Percentiles rank a stretch among this genome's conserved stretches.
These are phyloP conservation scores for Saprolegnia diclina DNA, from an alignment of 352 stramenopile species.

Conservation along the genomic window DNA sequence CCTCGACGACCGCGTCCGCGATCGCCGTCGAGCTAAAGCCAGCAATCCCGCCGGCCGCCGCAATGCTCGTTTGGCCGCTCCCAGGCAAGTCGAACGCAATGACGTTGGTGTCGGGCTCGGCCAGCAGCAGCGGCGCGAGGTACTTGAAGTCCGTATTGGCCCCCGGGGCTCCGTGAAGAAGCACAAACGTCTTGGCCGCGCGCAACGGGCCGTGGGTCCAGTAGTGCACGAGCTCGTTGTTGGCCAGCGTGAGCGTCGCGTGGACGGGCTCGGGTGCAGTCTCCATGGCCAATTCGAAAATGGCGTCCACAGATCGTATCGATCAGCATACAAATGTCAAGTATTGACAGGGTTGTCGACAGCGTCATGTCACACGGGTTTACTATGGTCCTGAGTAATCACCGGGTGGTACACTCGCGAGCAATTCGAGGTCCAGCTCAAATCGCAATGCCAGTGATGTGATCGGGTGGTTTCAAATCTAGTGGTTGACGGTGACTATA, in stretches of 20 bases:
- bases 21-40: neutral
- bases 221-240: conserved; percentile 1
- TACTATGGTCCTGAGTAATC: too few species aligned
- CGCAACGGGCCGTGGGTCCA: neutral
- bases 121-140: conserved; percentile 12
- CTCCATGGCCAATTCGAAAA: too few species aligned
- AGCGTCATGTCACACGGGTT: too few species aligned
- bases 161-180: conserved; percentile 3
- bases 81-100: conserved; percentile 15
- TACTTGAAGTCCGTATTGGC: neutral
- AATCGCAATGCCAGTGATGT: too few species aligned
- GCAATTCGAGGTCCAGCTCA: too few species aligned
- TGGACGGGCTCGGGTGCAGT: neutral
- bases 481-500: too few species aligned
- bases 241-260: neutral
- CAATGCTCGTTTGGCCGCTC: neutral
- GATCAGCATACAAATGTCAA: too few species aligned
- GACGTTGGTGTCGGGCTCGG: neutral
- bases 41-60: neutral
- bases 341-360: too few species aligned
- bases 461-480: too few species aligned
- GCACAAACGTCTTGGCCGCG: neutral
- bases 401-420: too few species aligned
- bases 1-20: neutral
- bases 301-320: too few species aligned